phyloP scores from a whole-genome alignment of 495 filamentous ascomycete genomes.

The Bombardia bombarda region DNA sequence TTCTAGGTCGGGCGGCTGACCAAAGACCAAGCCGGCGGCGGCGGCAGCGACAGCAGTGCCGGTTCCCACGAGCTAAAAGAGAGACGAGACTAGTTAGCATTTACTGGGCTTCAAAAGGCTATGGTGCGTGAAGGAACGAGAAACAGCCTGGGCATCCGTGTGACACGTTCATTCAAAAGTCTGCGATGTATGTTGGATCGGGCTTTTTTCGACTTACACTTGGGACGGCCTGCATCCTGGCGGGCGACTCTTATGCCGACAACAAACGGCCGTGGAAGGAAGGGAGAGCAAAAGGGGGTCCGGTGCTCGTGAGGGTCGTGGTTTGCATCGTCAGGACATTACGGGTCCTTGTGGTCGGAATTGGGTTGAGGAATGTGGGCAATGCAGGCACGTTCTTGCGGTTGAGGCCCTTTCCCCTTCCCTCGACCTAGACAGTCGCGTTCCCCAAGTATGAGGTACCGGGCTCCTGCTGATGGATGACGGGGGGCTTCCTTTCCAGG shows the following conservation, averaged over 20 bases:
- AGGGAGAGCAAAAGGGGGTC: slow-evolving; percentile 28
- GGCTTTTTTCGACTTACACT: slow-evolving; percentile 43
- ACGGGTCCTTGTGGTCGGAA: slow-evolving; percentile 13
- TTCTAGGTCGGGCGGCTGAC: slow-evolving; percentile 34
- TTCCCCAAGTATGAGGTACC: no score
- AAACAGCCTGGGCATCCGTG: background rate
- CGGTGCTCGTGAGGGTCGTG: slow-evolving; percentile 24
- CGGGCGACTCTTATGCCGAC: slow-evolving; percentile 30
- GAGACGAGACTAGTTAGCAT: slow-evolving; percentile 11
- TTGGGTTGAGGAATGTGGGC: slow-evolving; percentile 17
- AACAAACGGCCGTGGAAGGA: slow-evolving; percentile 28
- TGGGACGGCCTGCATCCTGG: slow-evolving; percentile 55
- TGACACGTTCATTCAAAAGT: no score
- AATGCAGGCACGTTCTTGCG: slow-evolving; percentile 17
- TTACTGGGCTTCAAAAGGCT: no score
- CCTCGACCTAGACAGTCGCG: background rate
- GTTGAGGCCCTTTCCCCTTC: slow-evolving; percentile 3
- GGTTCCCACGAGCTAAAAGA: slow-evolving; percentile 45
- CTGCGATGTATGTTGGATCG: background rate
- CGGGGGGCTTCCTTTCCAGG: no score
- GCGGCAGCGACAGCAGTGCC: slow-evolving; percentile 53
- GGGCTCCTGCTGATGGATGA: no score
- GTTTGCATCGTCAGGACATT: slow-evolving; percentile 36
- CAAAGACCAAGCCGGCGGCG: slow-evolving; percentile 47
- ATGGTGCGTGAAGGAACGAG: no score